Conservation (phyloP, 306 rosid species). For the Rosa chinensis region DNA sequence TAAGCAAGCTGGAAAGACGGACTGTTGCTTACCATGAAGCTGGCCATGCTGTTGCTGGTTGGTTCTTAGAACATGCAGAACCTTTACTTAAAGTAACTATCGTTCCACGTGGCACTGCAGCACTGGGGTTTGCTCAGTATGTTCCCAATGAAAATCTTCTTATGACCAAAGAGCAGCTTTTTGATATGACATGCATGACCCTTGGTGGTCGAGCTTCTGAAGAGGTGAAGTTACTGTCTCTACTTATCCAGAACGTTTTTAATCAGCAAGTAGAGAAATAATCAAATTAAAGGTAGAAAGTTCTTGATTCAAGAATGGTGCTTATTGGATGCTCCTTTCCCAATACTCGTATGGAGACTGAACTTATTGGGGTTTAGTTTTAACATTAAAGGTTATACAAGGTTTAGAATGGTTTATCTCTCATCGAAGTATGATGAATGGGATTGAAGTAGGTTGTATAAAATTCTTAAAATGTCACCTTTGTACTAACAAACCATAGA, state of each 20-base stretch:
- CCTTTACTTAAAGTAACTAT: slow-evolving; percentile 90
- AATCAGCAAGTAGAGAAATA: neutral
- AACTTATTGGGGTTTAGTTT: neutral
- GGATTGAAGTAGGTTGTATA: neutral
- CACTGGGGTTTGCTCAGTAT: slow-evolving; percentile 95
- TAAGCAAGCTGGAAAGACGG: slow-evolving; percentile 84
- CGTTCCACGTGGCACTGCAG: slow-evolving; percentile 93
- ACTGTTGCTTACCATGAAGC: slow-evolving; percentile 97
- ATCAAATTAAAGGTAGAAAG: neutral
- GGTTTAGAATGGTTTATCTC: neutral
- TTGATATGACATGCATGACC: slow-evolving; percentile 89
- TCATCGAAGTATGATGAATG: neutral
- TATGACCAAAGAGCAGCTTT: slow-evolving; percentile 91
- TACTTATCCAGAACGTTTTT: neutral
- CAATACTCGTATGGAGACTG: neutral
- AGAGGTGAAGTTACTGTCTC: slow-evolving; percentile 50
- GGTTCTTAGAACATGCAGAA: slow-evolving; percentile 89
- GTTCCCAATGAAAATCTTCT: slow-evolving; percentile 90
- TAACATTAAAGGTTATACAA: neutral
- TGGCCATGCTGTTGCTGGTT: slow-evolving; percentile 93
- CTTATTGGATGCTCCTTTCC: neutral
- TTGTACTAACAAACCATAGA: neutral
- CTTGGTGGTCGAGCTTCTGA: slow-evolving; percentile 99
- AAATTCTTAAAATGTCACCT: neutral
- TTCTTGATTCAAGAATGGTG: neutral